A percentile compares a stretch with the other conserved stretches of the same genome.
Evolutionary conservation across 108 stramenopile genomes (phyloP).

Genomic region (Bacterosira constricta): DNA sequence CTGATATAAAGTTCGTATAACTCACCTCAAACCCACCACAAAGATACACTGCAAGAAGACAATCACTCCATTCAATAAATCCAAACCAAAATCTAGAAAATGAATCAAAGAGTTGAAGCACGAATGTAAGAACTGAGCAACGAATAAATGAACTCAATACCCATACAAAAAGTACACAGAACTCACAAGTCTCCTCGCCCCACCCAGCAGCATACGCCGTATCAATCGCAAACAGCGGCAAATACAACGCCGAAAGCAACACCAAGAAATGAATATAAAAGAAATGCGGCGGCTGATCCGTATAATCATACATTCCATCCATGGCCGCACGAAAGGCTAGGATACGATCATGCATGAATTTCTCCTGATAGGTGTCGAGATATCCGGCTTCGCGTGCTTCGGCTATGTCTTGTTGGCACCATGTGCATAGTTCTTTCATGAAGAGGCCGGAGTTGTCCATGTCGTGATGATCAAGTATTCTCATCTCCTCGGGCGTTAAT

Average conservation of each 20-base stretch:
- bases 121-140: too few species aligned
- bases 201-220: slow-evolving; percentile 16
- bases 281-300: slow-evolving; percentile 52
- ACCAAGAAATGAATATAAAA: slow-evolving; percentile 61
- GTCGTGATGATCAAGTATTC: slow-evolving; percentile 24
- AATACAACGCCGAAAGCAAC: slow-evolving; percentile 47
- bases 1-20: too few species aligned
- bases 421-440: slow-evolving; percentile 24
- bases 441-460: slow-evolving; percentile 29
- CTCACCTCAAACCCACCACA: slow-evolving; percentile 45
- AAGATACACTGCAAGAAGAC: slow-evolving; percentile 48
- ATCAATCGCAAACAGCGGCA: slow-evolving; percentile 53
- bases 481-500: slow-evolving; percentile 41
- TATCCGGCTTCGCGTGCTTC: slow-evolving; percentile 16
- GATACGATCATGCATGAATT: slow-evolving; percentile 4
- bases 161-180: too few species aligned
- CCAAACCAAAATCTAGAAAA: slow-evolving; percentile 78
- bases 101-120: too few species aligned
- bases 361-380: slow-evolving; percentile 12
- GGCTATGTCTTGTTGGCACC: slow-evolving; percentile 21
- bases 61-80: slow-evolving; percentile 42
- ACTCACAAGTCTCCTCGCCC: slow-evolving; percentile 56
- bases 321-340: slow-evolving; percentile 16
- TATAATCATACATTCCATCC: slow-evolving; percentile 43
- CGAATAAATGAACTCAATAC: too few species aligned